phyloP scores from a whole-genome alignment of 164 flowering plant species.

The Cinnamomum micranthum region DNA sequence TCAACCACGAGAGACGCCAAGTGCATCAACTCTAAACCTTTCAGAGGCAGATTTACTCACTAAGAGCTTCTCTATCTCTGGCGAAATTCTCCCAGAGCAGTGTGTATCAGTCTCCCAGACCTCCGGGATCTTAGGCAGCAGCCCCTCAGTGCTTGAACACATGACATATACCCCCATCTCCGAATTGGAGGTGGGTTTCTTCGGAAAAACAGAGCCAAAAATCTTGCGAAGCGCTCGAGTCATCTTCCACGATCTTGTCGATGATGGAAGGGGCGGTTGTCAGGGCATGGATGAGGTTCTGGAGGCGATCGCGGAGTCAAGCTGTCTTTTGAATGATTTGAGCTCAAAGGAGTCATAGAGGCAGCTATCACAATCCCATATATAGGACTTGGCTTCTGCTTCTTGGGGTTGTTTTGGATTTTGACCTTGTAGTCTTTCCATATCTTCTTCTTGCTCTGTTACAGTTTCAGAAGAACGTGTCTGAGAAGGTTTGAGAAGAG shows the following conservation, averaged over 20 bases:
- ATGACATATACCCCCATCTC: constrained; percentile 15
- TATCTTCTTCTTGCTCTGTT: too few relatives aligned
- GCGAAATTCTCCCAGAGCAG: constrained; percentile 24
- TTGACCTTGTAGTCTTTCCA: neutral
- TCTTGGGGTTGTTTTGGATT: constrained; percentile 1
- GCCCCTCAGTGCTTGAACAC: constrained; percentile 14
- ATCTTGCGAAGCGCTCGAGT: constrained; percentile 54
- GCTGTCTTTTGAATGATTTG: constrained; percentile 67
- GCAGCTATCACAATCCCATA: constrained; percentile 85
- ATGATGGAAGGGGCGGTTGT: neutral
- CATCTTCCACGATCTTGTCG: constrained; percentile 33
- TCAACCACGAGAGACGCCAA: neutral
- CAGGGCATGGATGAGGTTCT: constrained; percentile 76
- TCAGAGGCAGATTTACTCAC: constrained; percentile 41
- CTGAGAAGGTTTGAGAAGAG: too few relatives aligned
- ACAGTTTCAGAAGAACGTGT: too few relatives aligned
- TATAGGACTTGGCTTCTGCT: constrained; percentile 12
- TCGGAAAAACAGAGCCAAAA: constrained; percentile 45
- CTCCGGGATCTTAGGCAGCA: constrained; percentile 52
- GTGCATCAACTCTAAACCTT: constrained; percentile 20
- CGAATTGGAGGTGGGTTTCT: constrained; percentile 8
- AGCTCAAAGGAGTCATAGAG: constrained; percentile 91
- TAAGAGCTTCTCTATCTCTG: constrained; percentile 33
- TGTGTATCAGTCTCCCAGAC: constrained; percentile 34
- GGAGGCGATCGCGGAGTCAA: constrained; percentile 61